A percentile compares a stretch with the other conserved stretches of the same genome.
phyloP scores from a whole-genome alignment of 345 rosid genomes.

The Luvunga scandens region DNA sequence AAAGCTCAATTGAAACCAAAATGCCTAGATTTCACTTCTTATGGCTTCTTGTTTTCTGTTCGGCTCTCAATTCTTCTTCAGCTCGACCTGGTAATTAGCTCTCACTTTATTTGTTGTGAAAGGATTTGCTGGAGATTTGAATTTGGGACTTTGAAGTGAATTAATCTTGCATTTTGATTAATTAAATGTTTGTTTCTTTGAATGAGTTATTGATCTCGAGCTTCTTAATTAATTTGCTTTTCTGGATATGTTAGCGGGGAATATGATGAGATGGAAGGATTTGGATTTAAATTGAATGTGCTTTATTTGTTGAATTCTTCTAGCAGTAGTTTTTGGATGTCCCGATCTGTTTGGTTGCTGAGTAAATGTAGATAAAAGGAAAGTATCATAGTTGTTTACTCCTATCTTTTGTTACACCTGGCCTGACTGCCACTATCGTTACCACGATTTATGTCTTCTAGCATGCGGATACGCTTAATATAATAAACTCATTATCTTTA shows the following conservation, averaged over 20 bases:
- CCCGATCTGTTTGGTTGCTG: neutral
- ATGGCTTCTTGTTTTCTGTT: conserved; percentile 37
- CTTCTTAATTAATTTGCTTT: neutral
- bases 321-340: neutral
- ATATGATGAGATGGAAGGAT: neutral
- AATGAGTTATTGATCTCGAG: conserved; percentile 9
- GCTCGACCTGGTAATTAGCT: conserved; percentile 47
- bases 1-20: conserved; percentile 12
- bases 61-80: conserved; percentile 30
- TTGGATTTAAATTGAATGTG: neutral
- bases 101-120: conserved; percentile 10
- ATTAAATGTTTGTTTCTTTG: neutral
- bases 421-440: neutral
- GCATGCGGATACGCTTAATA: neutral
- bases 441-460: neutral
- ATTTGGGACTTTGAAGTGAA: conserved; percentile 6
- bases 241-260: neutral
- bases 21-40: conserved; percentile 33
- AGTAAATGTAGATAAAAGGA: neutral
- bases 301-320: conserved; percentile 2
- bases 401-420: neutral
- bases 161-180: conserved; percentile 14
- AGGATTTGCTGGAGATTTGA: neutral
- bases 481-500: neutral
- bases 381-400: neutral